Base-by-base conservation (phyloP, 129 eudicot genomes). In the Pseudognaphalium luteoalbum region DNA sequence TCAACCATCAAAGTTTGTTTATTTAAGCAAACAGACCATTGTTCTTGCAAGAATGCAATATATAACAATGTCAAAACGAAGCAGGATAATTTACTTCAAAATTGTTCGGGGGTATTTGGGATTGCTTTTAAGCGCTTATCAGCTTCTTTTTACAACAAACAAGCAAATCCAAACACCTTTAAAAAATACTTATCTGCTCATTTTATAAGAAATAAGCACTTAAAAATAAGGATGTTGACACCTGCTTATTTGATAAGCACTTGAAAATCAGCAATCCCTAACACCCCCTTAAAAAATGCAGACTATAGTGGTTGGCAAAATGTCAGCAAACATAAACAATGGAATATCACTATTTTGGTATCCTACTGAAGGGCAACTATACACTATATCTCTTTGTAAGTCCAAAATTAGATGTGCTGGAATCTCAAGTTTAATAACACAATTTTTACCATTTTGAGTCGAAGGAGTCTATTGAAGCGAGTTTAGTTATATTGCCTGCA, bases 381-480 rank as follows among this genome's bases (percentile, higher is more conserved):
- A 51, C 20, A 15, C 65, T 58, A 22, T 8, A 74, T 4, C 2
- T 35, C 37, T 30, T 1, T 11, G 64, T 17, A 3, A 28, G 47
- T 35, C 37, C 52, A 64, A 11, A 19, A 19, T 19, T 44, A 52
- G 14, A 74, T 62, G 42, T 22, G 59, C n/a, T 57, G 58, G n/a
- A 68, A 58, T 42, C 19, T 69, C 25, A 20, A 32, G 44, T 33
- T 57, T 62, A 62, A 77, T 58, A 75, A 67, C 50, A 42, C n/a
- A 35, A 59, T 17, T 28, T 72, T 68, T 86, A 91, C 99, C 99
- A 95, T 88, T 90, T 95, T 68, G 99, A 95, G 76, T 95, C 99
- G 20, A 91, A 95, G 9, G 99, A 95, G 72, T 91, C 97, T 6
- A 95, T 95, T 73, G 99, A 91, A 60, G 99, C 96, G 57, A 95